Evolutionary conservation across 345 rosid genomes (phyloP).

Genomic region (Aquilaria sinensis): DNA sequence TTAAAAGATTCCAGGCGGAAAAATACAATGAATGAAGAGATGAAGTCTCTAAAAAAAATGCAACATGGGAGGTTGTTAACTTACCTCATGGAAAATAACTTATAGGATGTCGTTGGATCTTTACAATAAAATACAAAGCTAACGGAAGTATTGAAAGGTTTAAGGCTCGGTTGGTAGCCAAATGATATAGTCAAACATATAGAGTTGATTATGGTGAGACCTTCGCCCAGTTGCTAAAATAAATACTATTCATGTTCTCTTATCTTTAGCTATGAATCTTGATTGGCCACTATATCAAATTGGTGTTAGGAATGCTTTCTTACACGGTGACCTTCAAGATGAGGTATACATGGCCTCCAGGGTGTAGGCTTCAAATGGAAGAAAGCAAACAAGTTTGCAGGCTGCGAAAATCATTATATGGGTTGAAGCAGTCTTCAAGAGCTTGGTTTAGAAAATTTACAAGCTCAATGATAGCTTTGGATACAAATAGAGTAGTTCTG

Average conservation of each 20-base stretch:
- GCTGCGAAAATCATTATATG: not conserved
- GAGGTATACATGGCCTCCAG: not conserved
- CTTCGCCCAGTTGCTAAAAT: not conserved
- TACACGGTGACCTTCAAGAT: not conserved
- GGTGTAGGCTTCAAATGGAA: not conserved
- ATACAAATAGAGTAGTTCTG: not conserved
- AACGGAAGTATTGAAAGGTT: not conserved
- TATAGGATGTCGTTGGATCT: not conserved
- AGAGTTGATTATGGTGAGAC: not conserved
- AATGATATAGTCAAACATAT: not conserved
- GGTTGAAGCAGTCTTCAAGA: not conserved
- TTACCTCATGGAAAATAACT: not conserved
- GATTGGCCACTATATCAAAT: not conserved
- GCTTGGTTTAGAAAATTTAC: not conserved
- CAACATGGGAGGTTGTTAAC: not conserved
- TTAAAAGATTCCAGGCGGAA: too few species aligned
- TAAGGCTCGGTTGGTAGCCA: not conserved
- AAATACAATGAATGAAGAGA: not conserved
- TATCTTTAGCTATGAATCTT: too few species aligned
- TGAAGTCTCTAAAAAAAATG: not conserved
- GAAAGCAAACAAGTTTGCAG: not conserved
- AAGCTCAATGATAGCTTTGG: not conserved
- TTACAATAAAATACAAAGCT: not conserved
- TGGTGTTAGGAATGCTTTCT: not conserved
- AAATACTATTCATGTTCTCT: too few species aligned